Conservation (phyloP, 192 early-diverging fungal genomes). For the Coemansia umbellata region DNA sequence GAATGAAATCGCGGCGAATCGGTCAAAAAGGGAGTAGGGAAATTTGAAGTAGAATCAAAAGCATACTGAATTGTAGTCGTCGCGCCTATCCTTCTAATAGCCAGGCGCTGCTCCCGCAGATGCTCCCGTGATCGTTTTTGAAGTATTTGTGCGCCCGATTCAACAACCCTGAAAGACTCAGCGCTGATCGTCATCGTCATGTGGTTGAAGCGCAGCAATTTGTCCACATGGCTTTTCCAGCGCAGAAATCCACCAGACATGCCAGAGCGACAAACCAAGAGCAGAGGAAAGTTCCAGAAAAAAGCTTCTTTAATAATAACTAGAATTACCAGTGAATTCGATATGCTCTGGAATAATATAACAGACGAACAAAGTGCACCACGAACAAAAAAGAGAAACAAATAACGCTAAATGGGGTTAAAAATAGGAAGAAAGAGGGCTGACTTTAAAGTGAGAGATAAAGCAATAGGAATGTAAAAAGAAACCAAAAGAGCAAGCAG, state of each 20-base stretch:
- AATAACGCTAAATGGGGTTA: no score
- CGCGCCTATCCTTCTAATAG: slow-evolving; percentile 5
- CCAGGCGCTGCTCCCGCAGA: slow-evolving; percentile 13
- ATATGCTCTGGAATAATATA: no score
- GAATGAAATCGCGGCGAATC: slow-evolving; percentile 47
- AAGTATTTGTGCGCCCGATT: slow-evolving; percentile 19
- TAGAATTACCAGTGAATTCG: no score
- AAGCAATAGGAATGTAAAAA: no score
- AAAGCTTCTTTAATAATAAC: no score
- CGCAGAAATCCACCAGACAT: slow-evolving; percentile 47
- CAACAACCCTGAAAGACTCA: slow-evolving; percentile 25
- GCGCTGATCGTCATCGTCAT: slow-evolving; percentile 50
- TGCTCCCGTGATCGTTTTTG: neutral
- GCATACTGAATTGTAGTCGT: slow-evolving; percentile 50
- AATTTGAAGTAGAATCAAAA: slow-evolving; percentile 45
- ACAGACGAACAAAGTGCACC: no score
- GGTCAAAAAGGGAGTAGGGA: slow-evolving; percentile 44
- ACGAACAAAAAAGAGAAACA: no score
- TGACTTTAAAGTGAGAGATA: no score
- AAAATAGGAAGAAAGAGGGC: no score
- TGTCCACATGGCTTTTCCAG: slow-evolving; percentile 49
- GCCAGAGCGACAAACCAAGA: slow-evolving; percentile 1
- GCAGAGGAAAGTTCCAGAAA: no score
- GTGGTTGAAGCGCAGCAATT: slow-evolving; percentile 51
- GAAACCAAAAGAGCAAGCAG: no score